Evolutionary conservation across 179 eudicot genomes (phyloP), one percentile per base, ranked within the genome.

Genomic region (Corrigiola litoralis): DNA sequence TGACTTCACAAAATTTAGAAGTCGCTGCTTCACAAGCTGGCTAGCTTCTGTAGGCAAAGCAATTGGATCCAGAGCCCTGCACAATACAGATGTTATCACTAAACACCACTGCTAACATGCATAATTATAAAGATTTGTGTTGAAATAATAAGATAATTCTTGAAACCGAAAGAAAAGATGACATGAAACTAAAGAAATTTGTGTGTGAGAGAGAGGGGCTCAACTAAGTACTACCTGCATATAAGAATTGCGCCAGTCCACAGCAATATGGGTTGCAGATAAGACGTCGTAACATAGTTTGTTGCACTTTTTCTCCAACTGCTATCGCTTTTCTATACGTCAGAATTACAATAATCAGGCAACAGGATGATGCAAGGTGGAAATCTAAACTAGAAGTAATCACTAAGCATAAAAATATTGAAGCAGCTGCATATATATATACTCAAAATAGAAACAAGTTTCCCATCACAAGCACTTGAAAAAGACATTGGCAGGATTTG

Each of bases 201-300:
- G n/a, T n/a, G n/a, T n/a, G n/a, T 45, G 28, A 50, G 34, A 31
- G 23, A 71, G 25, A 54, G 5, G 12, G 42, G 41, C 48, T 57
- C 59, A 61, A 6, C 20, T n/a, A 37, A 59, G 63, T 48, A 53
- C 63, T 32, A 94, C 99, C 97, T 94, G 97, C 96, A 94, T 56
- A 94, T 72, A 64, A 90, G 87, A 32, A 75, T 77, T 51, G 84
- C 87, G 59, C 95, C 96, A 24, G 82, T 79, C 99, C 99, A 94
- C 27, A 94, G 79, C 72, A 94, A 70, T 71, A 91, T 75, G 57
- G 99, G 97, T 69, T 78, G 94, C 73, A 94, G 62, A 76, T 94
- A 94, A 49, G 94, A 88, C 32, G 92, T 81, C 78, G 77, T 67
- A 45, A 86, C 87, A 75, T 75, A 75, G 76, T 83, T 75, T 16